A percentile compares a stretch with the other conserved stretches of the same genome.
Conservation (phyloP, 257 asterid genomes). For the Eucommia ulmoides region DNA sequence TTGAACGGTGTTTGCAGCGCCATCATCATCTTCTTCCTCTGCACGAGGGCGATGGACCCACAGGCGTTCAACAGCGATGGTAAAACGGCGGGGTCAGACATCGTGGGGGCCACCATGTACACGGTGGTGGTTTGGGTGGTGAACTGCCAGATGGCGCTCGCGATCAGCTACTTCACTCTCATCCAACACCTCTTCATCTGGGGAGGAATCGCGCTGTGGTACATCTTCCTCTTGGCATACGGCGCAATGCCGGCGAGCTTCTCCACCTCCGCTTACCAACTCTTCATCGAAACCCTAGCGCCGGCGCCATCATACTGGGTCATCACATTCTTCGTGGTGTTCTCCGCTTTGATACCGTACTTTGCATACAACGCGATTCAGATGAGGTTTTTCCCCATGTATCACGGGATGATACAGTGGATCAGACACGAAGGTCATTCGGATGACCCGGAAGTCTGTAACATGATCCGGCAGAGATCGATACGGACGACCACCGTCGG, state of each 20-base stretch:
- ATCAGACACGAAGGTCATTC: slow-evolving; percentile 52
- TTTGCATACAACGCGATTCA: slow-evolving; percentile 30
- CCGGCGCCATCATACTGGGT: slow-evolving; percentile 55
- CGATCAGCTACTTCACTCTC: slow-evolving; percentile 79
- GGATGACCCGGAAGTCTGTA: slow-evolving; percentile 61
- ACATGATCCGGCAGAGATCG: slow-evolving; percentile 68
- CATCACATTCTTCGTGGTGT: slow-evolving; percentile 32
- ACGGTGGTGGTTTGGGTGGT: slow-evolving; percentile 86
- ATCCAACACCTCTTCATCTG: slow-evolving; percentile 75
- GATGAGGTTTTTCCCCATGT: slow-evolving; percentile 40
- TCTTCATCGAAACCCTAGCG: slow-evolving; percentile 69
- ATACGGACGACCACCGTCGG: slow-evolving; percentile 69
- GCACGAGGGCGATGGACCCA: slow-evolving; percentile 41
- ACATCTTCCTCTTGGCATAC: slow-evolving; percentile 56
- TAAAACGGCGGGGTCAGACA: slow-evolving; percentile 38
- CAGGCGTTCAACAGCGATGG: slow-evolving; percentile 60
- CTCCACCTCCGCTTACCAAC: slow-evolving; percentile 55
- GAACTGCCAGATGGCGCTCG: slow-evolving; percentile 77
- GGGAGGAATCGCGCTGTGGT: slow-evolving; percentile 87
- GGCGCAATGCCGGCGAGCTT: slow-evolving; percentile 40
- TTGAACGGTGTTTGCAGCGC: slow-evolving; percentile 57
- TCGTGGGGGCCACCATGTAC: slow-evolving; percentile 76
- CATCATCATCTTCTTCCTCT: slow-evolving; percentile 68
- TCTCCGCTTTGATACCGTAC: slow-evolving; percentile 43
- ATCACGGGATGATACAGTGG: slow-evolving; percentile 92